Evolutionary conservation across 768 basidiomycete species (phyloP), one percentile per base, ranked within the genome.

Genomic region (Suillus ampliporus): DNA sequence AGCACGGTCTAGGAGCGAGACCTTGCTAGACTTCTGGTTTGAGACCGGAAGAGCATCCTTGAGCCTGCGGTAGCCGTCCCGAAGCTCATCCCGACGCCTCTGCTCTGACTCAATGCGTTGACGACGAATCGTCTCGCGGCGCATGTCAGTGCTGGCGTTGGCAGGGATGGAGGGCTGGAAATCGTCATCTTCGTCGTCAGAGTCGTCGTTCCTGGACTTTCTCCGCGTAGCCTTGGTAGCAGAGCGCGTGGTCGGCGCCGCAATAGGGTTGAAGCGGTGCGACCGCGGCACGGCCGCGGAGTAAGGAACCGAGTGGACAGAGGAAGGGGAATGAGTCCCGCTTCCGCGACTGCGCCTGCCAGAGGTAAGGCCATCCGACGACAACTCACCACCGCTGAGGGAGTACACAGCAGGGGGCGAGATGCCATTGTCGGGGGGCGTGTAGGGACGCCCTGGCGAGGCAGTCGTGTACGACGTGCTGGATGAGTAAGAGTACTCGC

Each of bases 21-120:
- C 91, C 80, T 97, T 97, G 85, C 90, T 93, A 11, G 92, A 89
- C 83, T 95, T 93, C 84, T 95, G 93, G 81, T 94, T 95, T 52
- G 90, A 91, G 63, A 89, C 83, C 34, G 95, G 95, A 69, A 97
- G 88, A 61, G 89, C 90, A 70, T 94, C 91, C 86, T 94, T 94
- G 80, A 97, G 88, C 62, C 90, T 86, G 69, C 89, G 86, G 78
- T 96, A 97, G 64, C 93, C 94, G 61, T 97, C 94, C 61, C 95
- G 84, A 73, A 97, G 91, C 78, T 97, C 95, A 70, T 96, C 94
- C 43, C 95, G 87, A 68, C 95, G 86, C 68, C 94, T 83, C 82
- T 96, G 92, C 82, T 95, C 93, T 28, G 92, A 94, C 83, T 95
- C 93, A 80, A 95, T 95, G 78, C 93, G 91, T 81, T 94, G 92